Percentiles rank a stretch among this genome's conserved stretches.
phyloP scores from a whole-genome alignment of 345 rosid species.

The Pistacia atlantica region DNA sequence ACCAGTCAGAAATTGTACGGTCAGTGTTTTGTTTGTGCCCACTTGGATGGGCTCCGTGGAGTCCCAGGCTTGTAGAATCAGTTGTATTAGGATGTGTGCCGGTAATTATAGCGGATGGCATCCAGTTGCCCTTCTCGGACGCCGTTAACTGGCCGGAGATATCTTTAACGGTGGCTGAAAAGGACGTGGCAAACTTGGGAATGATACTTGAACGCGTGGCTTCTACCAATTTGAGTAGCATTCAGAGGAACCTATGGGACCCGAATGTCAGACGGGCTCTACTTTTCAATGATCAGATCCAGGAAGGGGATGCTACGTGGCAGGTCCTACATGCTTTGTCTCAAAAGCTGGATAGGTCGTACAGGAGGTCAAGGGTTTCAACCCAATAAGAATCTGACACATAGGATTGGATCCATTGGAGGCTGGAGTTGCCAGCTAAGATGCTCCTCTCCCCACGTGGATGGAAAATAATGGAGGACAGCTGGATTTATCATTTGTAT shows the following conservation, averaged over 20 bases:
- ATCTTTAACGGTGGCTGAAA: constrained; percentile 82
- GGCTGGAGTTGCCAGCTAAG: constrained; percentile 19
- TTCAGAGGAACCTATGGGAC: constrained; percentile 70
- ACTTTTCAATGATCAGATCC: constrained; percentile 49
- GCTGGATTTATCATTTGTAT: constrained; percentile 36
- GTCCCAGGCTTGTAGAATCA: constrained; percentile 90
- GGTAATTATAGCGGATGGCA: constrained; percentile 85
- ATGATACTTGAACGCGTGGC: constrained; percentile 76
- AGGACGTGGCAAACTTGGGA: constrained; percentile 64
- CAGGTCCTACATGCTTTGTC: constrained; percentile 56
- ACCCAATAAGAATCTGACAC: constrained; percentile 34
- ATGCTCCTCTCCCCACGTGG: constrained; percentile 22
- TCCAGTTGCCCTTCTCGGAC: constrained; percentile 68
- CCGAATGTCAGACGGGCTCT: constrained; percentile 68
- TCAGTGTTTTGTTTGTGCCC: constrained; percentile 93
- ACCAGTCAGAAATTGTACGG: constrained; percentile 75
- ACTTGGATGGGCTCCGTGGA: constrained; percentile 99
- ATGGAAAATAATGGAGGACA: constrained; percentile 38
- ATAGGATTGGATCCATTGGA: neutral
- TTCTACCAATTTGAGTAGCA: constrained; percentile 57
- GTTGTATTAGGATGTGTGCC: constrained; percentile 91
- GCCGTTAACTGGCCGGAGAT: constrained; percentile 77
- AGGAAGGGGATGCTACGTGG: constrained; percentile 91
- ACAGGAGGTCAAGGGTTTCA: constrained; percentile 41
- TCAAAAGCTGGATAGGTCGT: constrained; percentile 53